Conservation (phyloP, 257 asterid species). For the Nicotiana tabacum region DNA sequence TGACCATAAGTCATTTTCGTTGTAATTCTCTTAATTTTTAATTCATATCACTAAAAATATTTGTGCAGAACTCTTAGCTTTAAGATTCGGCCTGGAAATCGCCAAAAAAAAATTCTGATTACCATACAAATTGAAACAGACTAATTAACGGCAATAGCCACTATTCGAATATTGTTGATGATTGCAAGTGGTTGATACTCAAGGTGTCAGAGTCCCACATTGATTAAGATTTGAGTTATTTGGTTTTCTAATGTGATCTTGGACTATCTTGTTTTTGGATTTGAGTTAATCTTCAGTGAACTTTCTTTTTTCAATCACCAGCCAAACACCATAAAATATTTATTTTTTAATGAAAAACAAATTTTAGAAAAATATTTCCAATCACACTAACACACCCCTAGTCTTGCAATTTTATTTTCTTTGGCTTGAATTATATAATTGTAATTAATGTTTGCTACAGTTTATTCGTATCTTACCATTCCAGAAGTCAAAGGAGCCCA, state of each 20-base stretch:
- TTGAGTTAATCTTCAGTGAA: too few relatives aligned
- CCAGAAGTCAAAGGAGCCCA: slow-evolving; percentile 41
- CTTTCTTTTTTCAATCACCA: too few relatives aligned
- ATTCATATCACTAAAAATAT: too few relatives aligned
- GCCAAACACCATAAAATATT: too few relatives aligned
- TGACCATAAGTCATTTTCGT: too few relatives aligned
- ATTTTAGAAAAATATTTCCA: neutral
- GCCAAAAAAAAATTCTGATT: neutral
- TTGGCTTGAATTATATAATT: neutral
- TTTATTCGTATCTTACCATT: slow-evolving; percentile 18
- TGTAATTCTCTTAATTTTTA: too few relatives aligned
- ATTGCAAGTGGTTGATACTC: neutral
- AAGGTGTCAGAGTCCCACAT: neutral
- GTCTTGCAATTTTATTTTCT: too few relatives aligned
- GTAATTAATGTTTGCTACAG: neutral
- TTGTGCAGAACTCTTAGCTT: too few relatives aligned
- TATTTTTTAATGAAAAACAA: too few relatives aligned
- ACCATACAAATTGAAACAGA: neutral
- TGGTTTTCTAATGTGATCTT: neutral
- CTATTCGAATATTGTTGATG: neutral
- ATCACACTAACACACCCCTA: too few relatives aligned
- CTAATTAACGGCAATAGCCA: neutral
- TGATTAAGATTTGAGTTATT: neutral
- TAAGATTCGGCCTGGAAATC: too few relatives aligned
- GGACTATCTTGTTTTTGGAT: neutral